Conservation (phyloP, 495 filamentous ascomycete genomes). For the Articulospora tetracladia region DNA sequence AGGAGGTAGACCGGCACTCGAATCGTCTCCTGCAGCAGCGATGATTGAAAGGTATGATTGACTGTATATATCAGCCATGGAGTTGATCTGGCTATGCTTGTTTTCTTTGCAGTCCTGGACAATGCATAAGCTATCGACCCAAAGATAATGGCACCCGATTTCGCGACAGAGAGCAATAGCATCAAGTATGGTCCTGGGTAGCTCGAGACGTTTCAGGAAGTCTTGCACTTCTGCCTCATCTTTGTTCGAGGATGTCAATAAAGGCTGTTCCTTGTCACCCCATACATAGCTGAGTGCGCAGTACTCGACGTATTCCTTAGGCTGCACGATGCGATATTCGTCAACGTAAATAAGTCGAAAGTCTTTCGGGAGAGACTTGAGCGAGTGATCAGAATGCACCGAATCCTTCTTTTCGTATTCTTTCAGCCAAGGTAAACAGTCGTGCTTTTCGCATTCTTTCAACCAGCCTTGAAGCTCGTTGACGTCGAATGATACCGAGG, state of each 20-base stretch:
- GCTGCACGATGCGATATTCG: too few species aligned
- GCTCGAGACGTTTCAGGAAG: constrained; percentile 1
- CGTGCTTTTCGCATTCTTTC: too few species aligned
- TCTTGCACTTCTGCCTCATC: background rate
- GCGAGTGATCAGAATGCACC: too few species aligned
- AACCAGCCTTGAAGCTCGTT: too few species aligned
- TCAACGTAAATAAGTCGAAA: too few species aligned
- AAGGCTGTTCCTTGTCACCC: background rate
- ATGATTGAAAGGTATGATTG: background rate
- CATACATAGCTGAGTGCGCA: constrained; percentile 4
- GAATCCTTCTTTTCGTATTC: too few species aligned
- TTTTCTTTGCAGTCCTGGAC: constrained; percentile 22
- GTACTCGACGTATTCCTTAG: constrained; percentile 1
- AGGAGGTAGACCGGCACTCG: background rate
- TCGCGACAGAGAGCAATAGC: constrained; percentile 17
- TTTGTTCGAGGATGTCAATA: constrained; percentile 17
- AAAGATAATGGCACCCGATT: constrained; percentile 23
- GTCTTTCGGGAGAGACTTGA: too few species aligned
- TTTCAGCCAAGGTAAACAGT: too few species aligned
- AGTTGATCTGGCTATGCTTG: background rate
- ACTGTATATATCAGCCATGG: constrained; percentile 1
- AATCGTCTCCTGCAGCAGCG: constrained; percentile 1
- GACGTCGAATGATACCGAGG: too few species aligned
- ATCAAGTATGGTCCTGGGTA: constrained; percentile 24
- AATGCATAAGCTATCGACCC: constrained; percentile 32